A percentile compares a stretch with the other conserved stretches of the same genome.
Evolutionary conservation across 129 eudicot genomes (phyloP).

Genomic region (Glebionis coronaria): DNA sequence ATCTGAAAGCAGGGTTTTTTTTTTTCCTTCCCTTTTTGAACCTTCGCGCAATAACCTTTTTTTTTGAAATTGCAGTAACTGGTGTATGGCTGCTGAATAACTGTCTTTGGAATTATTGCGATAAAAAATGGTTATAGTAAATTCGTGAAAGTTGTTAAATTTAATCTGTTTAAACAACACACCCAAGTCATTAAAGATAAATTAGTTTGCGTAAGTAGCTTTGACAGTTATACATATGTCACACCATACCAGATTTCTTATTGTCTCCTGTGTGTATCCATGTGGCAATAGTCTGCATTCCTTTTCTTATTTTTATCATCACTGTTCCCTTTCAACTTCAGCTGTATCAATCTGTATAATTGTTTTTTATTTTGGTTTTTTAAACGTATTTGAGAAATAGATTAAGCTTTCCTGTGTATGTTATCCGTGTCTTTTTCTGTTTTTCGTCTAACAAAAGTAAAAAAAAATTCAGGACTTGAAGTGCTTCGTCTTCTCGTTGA

Average conservation of each 20-base stretch:
- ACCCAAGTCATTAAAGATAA: neutral
- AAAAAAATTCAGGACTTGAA: conserved; percentile 82
- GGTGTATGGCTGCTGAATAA: conserved; percentile 9
- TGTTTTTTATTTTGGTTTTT: no score
- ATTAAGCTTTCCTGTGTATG: neutral
- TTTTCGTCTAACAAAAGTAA: conserved; percentile 1
- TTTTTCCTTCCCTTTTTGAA: no score
- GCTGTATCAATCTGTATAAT: no score
- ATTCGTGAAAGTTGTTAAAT: neutral
- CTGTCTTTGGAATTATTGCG: neutral
- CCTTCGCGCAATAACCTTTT: neutral
- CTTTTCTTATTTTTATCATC: no score
- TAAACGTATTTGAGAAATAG: neutral
- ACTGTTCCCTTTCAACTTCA: no score
- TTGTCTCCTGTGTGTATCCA: no score
- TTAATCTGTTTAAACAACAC: neutral
- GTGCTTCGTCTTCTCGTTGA: conserved; percentile 91
- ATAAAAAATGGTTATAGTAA: neutral
- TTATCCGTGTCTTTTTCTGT: neutral
- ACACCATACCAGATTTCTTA: no score
- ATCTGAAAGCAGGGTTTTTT: neutral
- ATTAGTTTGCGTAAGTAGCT: conserved; percentile 3
- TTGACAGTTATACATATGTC: neutral
- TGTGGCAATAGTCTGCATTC: no score
- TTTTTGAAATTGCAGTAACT: neutral